Conservation (phyloP, 768 basidiomycete genomes). For the Leucocoprinus leucothites region DNA sequence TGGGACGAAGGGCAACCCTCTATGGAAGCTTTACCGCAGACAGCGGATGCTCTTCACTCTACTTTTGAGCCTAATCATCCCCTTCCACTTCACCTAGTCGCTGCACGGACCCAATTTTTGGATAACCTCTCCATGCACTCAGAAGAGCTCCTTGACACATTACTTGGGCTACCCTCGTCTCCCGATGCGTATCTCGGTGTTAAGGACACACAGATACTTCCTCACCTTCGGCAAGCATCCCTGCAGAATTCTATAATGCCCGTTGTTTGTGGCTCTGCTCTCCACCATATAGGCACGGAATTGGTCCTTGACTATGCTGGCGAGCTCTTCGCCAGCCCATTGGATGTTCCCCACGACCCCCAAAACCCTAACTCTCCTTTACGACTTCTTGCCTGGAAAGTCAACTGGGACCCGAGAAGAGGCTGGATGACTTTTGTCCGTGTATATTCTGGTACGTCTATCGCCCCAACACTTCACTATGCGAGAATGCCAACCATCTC, state of each 20-base stretch:
- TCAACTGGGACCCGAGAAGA: slow-evolving; percentile 73
- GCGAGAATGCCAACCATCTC: neutral
- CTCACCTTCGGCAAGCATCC: slow-evolving; percentile 66
- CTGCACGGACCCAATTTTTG: slow-evolving; percentile 66
- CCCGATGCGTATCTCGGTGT: slow-evolving; percentile 68
- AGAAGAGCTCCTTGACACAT: slow-evolving; percentile 72
- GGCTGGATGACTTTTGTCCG: slow-evolving; percentile 95
- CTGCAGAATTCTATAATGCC: slow-evolving; percentile 67
- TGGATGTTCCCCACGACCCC: slow-evolving; percentile 53
- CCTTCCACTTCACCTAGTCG: slow-evolving; percentile 58
- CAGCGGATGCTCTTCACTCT: slow-evolving; percentile 38
- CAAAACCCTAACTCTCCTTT: slow-evolving; percentile 48
- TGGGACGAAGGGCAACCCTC: slow-evolving; percentile 54
- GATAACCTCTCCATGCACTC: slow-evolving; percentile 82
- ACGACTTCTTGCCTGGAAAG: slow-evolving; percentile 82
- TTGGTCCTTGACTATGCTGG: slow-evolving; percentile 80
- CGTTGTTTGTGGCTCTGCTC: slow-evolving; percentile 80
- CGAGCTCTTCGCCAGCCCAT: slow-evolving; percentile 73
- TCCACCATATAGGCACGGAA: slow-evolving; percentile 79
- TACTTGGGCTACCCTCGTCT: slow-evolving; percentile 55
- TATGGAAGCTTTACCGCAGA: slow-evolving; percentile 48
- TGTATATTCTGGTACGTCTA: slow-evolving; percentile 73
- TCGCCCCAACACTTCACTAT: neutral
- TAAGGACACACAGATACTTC: slow-evolving; percentile 47
- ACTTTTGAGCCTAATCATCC: slow-evolving; percentile 61